phyloP scores from a whole-genome alignment of 331 rosid genomes.

The Phaseolus coccineus region DNA sequence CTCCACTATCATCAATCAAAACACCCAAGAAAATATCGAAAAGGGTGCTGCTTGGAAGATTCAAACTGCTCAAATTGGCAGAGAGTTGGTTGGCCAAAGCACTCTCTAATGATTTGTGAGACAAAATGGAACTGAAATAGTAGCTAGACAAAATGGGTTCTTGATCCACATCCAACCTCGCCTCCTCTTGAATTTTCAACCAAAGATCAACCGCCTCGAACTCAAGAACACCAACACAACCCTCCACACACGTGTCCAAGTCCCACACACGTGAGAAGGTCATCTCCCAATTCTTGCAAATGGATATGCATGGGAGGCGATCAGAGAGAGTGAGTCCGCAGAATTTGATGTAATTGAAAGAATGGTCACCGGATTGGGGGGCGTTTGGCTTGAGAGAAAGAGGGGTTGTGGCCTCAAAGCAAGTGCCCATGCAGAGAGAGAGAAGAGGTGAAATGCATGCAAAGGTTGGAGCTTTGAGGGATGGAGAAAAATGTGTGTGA shows the following conservation, averaged over 20 bases:
- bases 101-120: conserved; percentile 62
- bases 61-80: conserved; percentile 59
- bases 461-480: conserved; percentile 38
- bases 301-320: conserved; percentile 50
- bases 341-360: conserved; percentile 49
- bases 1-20: conserved; percentile 41
- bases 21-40: conserved; percentile 62
- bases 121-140: conserved; percentile 57
- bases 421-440: conserved; percentile 66
- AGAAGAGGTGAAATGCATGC: not conserved
- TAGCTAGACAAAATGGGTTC: conserved; percentile 73
- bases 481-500: conserved; percentile 39
- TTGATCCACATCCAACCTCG: conserved; percentile 61
- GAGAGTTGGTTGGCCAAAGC: conserved; percentile 76
- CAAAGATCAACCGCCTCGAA: conserved; percentile 54
- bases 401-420: conserved; percentile 61
- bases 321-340: conserved; percentile 59
- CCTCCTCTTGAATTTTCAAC: conserved; percentile 72
- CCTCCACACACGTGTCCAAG: conserved; percentile 1
- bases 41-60: conserved; percentile 62
- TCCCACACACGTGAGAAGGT: conserved; percentile 37
- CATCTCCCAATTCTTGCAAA: conserved; percentile 48
- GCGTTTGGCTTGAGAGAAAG: conserved; percentile 59
- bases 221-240: conserved; percentile 7
- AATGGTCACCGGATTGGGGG: conserved; percentile 47